Conservation (phyloP, 495 filamentous ascomycete species). For the Pyronema omphalodes region DNA sequence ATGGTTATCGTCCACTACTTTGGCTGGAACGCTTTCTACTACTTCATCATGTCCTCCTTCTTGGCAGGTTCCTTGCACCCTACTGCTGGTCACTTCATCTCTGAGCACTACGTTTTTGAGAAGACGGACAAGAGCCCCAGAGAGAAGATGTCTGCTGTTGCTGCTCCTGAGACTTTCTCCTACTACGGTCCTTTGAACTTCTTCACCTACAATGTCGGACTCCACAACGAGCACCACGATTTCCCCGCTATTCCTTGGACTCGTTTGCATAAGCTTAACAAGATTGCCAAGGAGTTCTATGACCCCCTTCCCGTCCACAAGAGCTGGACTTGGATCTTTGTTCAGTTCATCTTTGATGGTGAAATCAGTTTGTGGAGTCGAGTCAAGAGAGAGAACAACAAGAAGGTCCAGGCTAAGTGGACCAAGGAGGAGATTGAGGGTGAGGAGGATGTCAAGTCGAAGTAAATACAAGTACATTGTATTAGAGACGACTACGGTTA, state of each 20-base stretch:
- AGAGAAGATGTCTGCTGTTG: constrained; percentile 31
- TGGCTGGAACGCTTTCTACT: constrained; percentile 45
- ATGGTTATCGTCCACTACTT: constrained; percentile 38
- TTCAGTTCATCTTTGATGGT: constrained; percentile 82
- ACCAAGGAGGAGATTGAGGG: constrained; percentile 37
- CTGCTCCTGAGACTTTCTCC: constrained; percentile 83
- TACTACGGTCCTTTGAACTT: constrained; percentile 92
- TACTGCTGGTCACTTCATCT: constrained; percentile 94
- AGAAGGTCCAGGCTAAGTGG: constrained; percentile 38
- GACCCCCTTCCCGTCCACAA: constrained; percentile 65
- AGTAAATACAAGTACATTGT: background rate
- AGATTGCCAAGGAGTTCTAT: constrained; percentile 87
- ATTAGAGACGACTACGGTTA: background rate
- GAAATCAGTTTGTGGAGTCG: constrained; percentile 76
- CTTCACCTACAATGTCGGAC: constrained; percentile 86
- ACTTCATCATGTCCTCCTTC: constrained; percentile 75
- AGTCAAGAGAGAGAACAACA: constrained; percentile 57
- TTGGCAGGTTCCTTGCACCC: constrained; percentile 86
- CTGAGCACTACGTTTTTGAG: constrained; percentile 96
- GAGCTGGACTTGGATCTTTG: constrained; percentile 85
- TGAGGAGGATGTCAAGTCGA: background rate
- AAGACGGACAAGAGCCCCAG: constrained; percentile 26
- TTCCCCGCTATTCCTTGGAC: constrained; percentile 97
- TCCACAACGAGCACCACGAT: constrained; percentile 98
- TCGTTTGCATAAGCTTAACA: constrained; percentile 48